Evolutionary conservation across 179 eudicot species (phyloP).

Genomic region (Vitellaria paradoxa): DNA sequence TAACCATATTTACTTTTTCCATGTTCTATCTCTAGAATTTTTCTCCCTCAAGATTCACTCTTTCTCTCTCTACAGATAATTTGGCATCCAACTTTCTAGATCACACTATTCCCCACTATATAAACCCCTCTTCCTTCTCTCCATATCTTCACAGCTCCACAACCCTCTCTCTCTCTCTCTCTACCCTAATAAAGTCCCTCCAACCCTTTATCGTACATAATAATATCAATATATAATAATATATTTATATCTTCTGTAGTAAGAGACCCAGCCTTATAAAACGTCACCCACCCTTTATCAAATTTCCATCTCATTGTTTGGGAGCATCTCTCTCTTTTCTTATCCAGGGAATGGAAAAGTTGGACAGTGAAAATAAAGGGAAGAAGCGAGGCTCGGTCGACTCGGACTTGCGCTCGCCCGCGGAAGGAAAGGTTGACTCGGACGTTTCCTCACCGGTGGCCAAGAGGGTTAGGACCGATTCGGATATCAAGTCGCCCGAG

Average conservation of each 20-base stretch:
- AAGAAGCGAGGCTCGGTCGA: constrained; percentile 21
- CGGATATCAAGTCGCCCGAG: background rate
- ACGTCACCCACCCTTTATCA: background rate
- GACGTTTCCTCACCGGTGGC: background rate
- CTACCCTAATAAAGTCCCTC: background rate
- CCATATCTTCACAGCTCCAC: background rate
- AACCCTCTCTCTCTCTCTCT: constrained; percentile 6
- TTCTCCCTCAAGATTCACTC: background rate
- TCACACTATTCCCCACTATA: background rate
- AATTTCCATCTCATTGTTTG: too few relatives aligned
- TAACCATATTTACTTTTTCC: background rate
- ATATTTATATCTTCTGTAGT: background rate
- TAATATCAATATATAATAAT: too few relatives aligned
- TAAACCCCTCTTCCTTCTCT: background rate
- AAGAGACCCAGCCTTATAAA: background rate
- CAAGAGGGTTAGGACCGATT: background rate
- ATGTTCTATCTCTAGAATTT: background rate
- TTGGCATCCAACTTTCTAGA: background rate
- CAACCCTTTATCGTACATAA: too few relatives aligned
- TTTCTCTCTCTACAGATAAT: background rate
- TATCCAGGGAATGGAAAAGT: constrained; percentile 12
- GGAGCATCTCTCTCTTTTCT: background rate
- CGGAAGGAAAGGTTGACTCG: background rate
- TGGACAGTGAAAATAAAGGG: background rate
- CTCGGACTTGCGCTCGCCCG: background rate